phyloP scores from a whole-genome alignment of 495 filamentous ascomycete species.

The Glarea lozoyensis region DNA sequence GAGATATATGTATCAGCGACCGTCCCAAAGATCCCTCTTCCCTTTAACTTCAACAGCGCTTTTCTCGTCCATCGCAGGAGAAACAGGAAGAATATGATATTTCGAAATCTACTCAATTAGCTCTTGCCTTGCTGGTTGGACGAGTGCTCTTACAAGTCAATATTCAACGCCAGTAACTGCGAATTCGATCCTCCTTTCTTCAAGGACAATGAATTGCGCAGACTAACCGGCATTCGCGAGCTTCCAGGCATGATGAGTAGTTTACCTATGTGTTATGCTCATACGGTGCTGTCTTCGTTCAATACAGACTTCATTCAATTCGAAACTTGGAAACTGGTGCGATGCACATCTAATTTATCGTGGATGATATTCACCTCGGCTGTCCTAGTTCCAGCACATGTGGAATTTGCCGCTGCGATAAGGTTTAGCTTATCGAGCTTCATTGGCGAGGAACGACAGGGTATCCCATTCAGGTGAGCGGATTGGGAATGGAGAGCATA shows the following conservation, averaged over 20 bases:
- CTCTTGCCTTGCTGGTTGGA: not conserved
- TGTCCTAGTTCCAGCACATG: too few relatives aligned
- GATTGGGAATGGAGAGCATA: too few relatives aligned
- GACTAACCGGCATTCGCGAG: slow-evolving; percentile 57
- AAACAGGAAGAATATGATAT: slow-evolving; percentile 86
- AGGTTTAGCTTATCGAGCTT: too few relatives aligned
- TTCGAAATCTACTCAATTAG: slow-evolving; percentile 53
- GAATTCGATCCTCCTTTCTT: slow-evolving; percentile 43
- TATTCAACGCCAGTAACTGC: slow-evolving; percentile 55
- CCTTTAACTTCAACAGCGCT: slow-evolving; percentile 71
- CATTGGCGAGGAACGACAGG: too few relatives aligned
- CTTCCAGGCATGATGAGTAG: slow-evolving; percentile 48
- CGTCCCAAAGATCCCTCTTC: slow-evolving; percentile 79
- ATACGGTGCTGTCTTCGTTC: too few relatives aligned
- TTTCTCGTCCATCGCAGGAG: slow-evolving; percentile 79
- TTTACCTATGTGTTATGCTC: too few relatives aligned
- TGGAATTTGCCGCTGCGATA: too few relatives aligned
- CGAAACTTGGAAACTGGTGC: too few relatives aligned
- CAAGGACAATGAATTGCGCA: slow-evolving; percentile 53
- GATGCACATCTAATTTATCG: too few relatives aligned
- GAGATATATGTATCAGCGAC: slow-evolving; percentile 61
- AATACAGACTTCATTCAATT: too few relatives aligned
- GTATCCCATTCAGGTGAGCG: too few relatives aligned
- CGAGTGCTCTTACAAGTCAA: slow-evolving; percentile 61
- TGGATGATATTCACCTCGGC: too few relatives aligned